phyloP scores from a whole-genome alignment of 2,329 filamentous ascomycete species.

The Acarospora socialis region DNA sequence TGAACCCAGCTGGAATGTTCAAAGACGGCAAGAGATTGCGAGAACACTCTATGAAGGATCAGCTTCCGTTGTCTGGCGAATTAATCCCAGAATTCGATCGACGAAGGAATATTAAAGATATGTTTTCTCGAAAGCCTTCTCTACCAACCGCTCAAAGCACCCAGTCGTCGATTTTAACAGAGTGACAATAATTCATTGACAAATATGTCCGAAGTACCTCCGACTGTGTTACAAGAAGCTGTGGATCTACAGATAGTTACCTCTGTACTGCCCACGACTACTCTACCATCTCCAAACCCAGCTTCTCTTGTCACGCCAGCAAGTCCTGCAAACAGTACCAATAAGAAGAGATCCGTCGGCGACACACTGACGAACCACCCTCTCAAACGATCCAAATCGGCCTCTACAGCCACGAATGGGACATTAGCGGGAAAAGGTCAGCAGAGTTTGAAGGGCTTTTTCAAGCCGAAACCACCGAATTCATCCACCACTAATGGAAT shows the following conservation, averaged over 20 bases:
- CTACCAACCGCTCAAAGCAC: conserved; percentile 9
- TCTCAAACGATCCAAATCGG: conserved; percentile 39
- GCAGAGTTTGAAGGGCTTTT: conserved; percentile 63
- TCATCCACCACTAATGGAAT: no score
- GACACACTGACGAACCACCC: conserved; percentile 18
- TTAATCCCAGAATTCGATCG: conserved; percentile 79
- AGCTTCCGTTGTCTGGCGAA: conserved; percentile 63
- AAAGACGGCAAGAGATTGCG: conserved; percentile 47
- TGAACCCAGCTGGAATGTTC: conserved; percentile 67
- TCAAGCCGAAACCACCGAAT: conserved; percentile 47
- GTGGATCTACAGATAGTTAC: not conserved
- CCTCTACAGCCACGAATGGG: conserved; percentile 15
- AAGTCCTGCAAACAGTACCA: conserved; percentile 15
- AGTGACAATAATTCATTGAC: no score
- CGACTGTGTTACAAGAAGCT: not conserved
- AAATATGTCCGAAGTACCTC: no score
- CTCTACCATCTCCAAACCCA: no score
- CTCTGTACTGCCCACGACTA: no score
- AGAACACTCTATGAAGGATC: conserved; percentile 52
- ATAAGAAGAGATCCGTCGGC: conserved; percentile 27
- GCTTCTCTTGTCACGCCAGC: no score
- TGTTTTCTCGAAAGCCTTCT: conserved; percentile 57
- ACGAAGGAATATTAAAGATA: conserved; percentile 75
- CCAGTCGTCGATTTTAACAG: conserved; percentile 11
- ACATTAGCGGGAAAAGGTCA: conserved; percentile 33